phyloP scores from a whole-genome alignment of 768 basidiomycete genomes.

The Mycena galericulata region DNA sequence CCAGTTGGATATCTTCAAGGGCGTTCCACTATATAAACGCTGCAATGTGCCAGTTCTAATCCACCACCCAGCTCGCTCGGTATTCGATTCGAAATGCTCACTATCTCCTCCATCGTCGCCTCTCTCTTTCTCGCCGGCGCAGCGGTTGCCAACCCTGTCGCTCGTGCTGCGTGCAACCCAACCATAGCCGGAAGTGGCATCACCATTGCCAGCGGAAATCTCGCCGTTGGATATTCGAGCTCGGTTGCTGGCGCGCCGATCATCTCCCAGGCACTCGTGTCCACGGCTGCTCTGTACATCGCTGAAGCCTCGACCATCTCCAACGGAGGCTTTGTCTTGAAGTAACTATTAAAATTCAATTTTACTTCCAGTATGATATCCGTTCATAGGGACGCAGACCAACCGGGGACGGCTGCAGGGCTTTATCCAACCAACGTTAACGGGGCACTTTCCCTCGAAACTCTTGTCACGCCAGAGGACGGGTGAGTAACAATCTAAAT shows the following conservation, averaged over 20 bases:
- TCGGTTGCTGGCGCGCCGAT: constrained; percentile 18
- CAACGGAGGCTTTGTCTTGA: constrained; percentile 20
- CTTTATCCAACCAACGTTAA: constrained; percentile 16
- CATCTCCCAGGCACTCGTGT: constrained; percentile 11
- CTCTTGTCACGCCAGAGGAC: constrained; percentile 24
- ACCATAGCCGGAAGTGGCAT: constrained; percentile 10
- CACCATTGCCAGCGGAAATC: constrained; percentile 24
- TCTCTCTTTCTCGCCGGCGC: constrained; percentile 16
- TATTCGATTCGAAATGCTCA: constrained; percentile 8
- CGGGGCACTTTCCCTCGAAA: constrained; percentile 17
- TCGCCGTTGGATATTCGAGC: constrained; percentile 23
- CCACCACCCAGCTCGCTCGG: neutral
- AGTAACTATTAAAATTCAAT: neutral
- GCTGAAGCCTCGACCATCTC: constrained; percentile 1
- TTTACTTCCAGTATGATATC: neutral
- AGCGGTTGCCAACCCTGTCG: constrained; percentile 15
- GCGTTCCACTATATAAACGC: constrained; percentile 10
- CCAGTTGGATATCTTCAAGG: neutral
- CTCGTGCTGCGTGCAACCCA: constrained; percentile 29
- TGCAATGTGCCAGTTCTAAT: no score
- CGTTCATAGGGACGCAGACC: constrained; percentile 16
- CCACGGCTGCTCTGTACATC: constrained; percentile 1
- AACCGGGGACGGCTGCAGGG: neutral
- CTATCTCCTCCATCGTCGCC: neutral
- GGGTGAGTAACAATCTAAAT: constrained; percentile 4